Percentiles rank a stretch among this genome's conserved stretches.
These are phyloP conservation scores for Plasmopara halstedii DNA, from an alignment of 352 stramenopile species.

Conservation along the genomic window DNA sequence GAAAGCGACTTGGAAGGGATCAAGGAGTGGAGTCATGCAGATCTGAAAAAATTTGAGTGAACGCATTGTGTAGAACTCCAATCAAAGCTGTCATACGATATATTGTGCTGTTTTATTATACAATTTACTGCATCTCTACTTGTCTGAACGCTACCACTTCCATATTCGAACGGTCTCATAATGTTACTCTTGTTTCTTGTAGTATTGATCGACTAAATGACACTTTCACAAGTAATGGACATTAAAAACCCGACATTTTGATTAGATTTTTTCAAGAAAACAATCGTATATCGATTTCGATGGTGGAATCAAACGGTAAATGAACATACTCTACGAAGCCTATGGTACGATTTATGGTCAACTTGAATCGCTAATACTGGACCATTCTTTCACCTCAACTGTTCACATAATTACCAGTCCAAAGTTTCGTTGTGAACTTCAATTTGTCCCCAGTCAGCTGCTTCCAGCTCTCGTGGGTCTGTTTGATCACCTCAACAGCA, in stretches of 20 bases:
- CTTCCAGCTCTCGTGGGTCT: conserved; percentile 86
- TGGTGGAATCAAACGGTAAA: background rate
- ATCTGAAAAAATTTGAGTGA: conserved; percentile 50
- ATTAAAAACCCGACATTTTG: too few species aligned
- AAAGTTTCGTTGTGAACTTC: conserved; percentile 45
- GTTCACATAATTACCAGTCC: conserved; percentile 33
- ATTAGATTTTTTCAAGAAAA: too few species aligned
- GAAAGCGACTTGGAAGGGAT: conserved; percentile 34
- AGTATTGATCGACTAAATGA: background rate
- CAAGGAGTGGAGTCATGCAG: conserved; percentile 42
- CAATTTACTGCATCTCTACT: too few species aligned
- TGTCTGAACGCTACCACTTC: too few species aligned
- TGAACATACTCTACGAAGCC: too few species aligned
- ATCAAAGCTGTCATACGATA: background rate
- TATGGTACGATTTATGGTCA: too few species aligned
- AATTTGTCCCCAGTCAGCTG: conserved; percentile 57
- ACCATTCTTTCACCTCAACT: background rate
- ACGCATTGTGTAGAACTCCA: background rate
- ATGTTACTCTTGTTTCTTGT: too few species aligned
- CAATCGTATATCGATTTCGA: background rate
- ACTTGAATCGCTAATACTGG: too few species aligned
- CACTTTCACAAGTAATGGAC: too few species aligned
- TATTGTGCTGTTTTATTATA: too few species aligned
- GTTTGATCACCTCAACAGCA: conserved; percentile 86
- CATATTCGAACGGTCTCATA: too few species aligned